Base-by-base conservation (phyloP, 345 rosid species). In the Corymbia maculata region DNA sequence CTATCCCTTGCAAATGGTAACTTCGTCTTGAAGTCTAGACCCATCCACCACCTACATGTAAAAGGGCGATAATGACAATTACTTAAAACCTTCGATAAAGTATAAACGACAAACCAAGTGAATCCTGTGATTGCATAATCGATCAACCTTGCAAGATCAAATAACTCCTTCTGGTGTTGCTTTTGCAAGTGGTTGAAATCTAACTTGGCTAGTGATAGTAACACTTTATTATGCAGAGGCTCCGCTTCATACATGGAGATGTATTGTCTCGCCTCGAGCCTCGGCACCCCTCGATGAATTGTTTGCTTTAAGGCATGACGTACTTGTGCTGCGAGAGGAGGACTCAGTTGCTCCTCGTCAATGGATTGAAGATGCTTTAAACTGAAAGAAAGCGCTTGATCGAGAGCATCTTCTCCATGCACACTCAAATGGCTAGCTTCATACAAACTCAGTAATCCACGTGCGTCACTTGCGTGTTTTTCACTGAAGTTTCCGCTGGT, bases 21-120 rank as follows among this genome's bases (percentile, higher is more conserved):
- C 87, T 85, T 89, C 13, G 4, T 49, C 22, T 52, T 79, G 12
- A 89, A 75, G 45, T 89, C 91, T 32, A 88, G 16, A 13, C 88
- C 90, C 70, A 82, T 89, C 93, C 89, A 89, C 93, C 93, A 90
- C 88, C 92, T 90, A 3, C 8, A 90, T 88, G 42, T 84, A 53
- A 52, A 30, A 17, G 15, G 36, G 66, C 50, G 12, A 14, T 19
- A 9, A 17, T 3, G 26, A 61, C 28, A 59, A n/a, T 59, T 26
- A 26, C 66, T 59, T 59, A 59, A 59, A 11, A 59, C 68, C 68
- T 11, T 59, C 30, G 30, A 26, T 75, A 2, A 26, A 75, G 26
- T 42, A 10, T 75, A 75, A 42, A 36, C 49, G 19, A 42, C 10
- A 36, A 9, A 32, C 32, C 79, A 68, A 68, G 5, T 75, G 36